Conservation (phyloP, 768 basidiomycete genomes). For the Solioccasus polychromus region DNA sequence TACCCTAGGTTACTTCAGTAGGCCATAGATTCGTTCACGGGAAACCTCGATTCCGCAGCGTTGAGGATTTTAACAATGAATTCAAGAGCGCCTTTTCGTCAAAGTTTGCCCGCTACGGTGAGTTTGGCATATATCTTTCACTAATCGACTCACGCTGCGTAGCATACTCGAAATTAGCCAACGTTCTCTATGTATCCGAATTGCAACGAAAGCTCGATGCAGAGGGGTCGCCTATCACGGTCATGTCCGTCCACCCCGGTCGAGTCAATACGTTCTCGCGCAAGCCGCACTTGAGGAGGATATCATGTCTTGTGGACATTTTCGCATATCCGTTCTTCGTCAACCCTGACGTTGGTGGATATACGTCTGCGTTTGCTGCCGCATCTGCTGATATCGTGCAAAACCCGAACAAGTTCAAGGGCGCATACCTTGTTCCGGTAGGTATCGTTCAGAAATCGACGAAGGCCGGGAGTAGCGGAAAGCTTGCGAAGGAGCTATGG, state of each 20-base stretch:
- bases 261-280: conserved; percentile 30
- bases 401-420: conserved; percentile 24
- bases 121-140: not conserved
- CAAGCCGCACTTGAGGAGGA: conserved; percentile 14
- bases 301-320: conserved; percentile 21
- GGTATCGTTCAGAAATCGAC: conserved; percentile 14
- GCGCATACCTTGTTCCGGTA: conserved; percentile 31
- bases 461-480: conserved; percentile 16
- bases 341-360: conserved; percentile 22
- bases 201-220: conserved; percentile 43
- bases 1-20: conserved; percentile 37
- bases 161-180: conserved; percentile 54
- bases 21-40: conserved; percentile 22
- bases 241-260: conserved; percentile 31
- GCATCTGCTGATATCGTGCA: conserved; percentile 22
- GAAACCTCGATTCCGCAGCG: conserved; percentile 25
- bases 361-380: conserved; percentile 30
- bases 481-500: conserved; percentile 29
- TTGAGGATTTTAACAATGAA: conserved; percentile 36
- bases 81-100: conserved; percentile 23
- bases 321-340: conserved; percentile 18
- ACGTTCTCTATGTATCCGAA: conserved; percentile 46
- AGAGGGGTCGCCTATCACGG: conserved; percentile 27
- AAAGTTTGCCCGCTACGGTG: conserved; percentile 34
- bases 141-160: not conserved